These are phyloP conservation scores for Scolecobasidium constrictum DNA, from an alignment of 2,329 filamentous ascomycete species.

Conservation along the genomic window DNA sequence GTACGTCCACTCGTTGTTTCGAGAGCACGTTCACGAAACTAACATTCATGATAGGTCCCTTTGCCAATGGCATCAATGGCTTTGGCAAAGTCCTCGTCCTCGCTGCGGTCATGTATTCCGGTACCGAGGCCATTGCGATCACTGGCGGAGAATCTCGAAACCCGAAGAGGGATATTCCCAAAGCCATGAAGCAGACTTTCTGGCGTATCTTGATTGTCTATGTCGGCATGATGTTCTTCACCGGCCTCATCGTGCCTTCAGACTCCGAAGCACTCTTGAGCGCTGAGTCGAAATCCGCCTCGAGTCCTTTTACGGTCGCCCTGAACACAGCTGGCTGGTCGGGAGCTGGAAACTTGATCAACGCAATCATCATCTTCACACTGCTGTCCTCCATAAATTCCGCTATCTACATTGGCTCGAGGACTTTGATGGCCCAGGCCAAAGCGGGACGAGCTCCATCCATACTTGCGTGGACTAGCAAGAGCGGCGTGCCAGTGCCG, in stretches of 20 bases:
- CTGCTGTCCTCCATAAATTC: slow-evolving; percentile 83
- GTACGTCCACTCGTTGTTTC: no score
- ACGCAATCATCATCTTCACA: slow-evolving; percentile 84
- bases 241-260: slow-evolving; percentile 74
- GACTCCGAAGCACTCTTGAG: slow-evolving; percentile 51
- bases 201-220: slow-evolving; percentile 80
- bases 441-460: background rate
- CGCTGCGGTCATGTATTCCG: slow-evolving; percentile 63
- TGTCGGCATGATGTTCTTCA: slow-evolving; percentile 66
- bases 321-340: slow-evolving; percentile 74
- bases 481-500: background rate
- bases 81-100: slow-evolving; percentile 68
- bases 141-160: slow-evolving; percentile 68
- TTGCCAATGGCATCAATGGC: slow-evolving; percentile 75
- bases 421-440: slow-evolving; percentile 29
- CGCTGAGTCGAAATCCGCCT: slow-evolving; percentile 38
- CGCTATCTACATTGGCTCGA: slow-evolving; percentile 45
- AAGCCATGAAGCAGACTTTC: slow-evolving; percentile 85
- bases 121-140: slow-evolving; percentile 65
- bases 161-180: slow-evolving; percentile 70
- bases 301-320: slow-evolving; percentile 85
- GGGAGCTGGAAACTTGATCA: slow-evolving; percentile 79
- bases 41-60: no score
- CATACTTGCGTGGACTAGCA: background rate
- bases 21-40: no score